phyloP scores from a whole-genome alignment of 2,329 filamentous ascomycete species.

The Ceratocystis colombiana region DNA sequence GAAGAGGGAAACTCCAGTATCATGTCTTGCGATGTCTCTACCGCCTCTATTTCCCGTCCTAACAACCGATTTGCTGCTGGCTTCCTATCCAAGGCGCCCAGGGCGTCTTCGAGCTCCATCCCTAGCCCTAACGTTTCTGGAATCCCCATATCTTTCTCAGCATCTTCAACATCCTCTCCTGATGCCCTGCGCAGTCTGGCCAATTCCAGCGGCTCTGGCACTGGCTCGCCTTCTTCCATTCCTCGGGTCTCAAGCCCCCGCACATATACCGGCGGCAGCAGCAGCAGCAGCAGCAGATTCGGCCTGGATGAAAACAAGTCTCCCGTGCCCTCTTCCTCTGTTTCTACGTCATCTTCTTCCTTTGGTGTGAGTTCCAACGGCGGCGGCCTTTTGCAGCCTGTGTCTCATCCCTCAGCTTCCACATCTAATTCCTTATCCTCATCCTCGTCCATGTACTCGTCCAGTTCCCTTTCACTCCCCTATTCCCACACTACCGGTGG shows the following conservation, averaged over 20 bases:
- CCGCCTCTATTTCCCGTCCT: slow-evolving; percentile 19
- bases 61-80: slow-evolving; percentile 23
- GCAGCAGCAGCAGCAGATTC: slow-evolving; percentile 5
- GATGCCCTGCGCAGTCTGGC: slow-evolving; percentile 20
- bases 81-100: slow-evolving; percentile 20
- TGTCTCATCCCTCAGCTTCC: slow-evolving; percentile 17
- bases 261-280: slow-evolving; percentile 13
- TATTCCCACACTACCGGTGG: slow-evolving; percentile 4
- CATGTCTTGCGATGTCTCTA: slow-evolving; percentile 23
- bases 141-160: slow-evolving; percentile 16
- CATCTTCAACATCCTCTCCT: slow-evolving; percentile 16
- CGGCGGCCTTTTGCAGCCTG: slow-evolving; percentile 20
- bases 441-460: background rate
- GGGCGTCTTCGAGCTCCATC: slow-evolving; percentile 9
- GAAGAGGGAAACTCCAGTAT: slow-evolving; percentile 22
- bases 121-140: slow-evolving; percentile 21
- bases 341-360: slow-evolving; percentile 21
- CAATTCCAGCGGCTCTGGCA: slow-evolving; percentile 18
- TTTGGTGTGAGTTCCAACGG: slow-evolving; percentile 25
- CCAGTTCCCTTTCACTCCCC: background rate
- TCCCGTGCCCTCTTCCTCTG: slow-evolving; percentile 12
- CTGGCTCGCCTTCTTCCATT: slow-evolving; percentile 24
- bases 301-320: slow-evolving; percentile 22
- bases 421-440: slow-evolving; percentile 13
- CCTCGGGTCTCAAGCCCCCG: slow-evolving; percentile 23